Conservation (phyloP, 1,284 basidiomycete species). For the Cryptococcus sp. region DNA sequence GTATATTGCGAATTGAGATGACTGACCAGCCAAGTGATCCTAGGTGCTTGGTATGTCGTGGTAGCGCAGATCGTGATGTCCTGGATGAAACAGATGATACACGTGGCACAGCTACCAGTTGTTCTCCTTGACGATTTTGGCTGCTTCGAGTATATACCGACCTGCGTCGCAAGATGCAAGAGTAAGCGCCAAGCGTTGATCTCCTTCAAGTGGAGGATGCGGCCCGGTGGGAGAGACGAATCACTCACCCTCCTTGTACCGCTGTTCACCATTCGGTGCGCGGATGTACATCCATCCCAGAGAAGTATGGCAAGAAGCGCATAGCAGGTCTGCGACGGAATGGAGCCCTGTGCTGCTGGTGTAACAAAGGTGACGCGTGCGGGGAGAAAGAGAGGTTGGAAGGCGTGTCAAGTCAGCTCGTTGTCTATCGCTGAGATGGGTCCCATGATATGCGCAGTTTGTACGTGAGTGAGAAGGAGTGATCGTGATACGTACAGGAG, state of each 20-base stretch:
- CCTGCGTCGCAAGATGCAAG: slow-evolving; percentile 21
- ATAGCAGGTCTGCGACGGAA: slow-evolving; percentile 50
- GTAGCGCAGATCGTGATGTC: not conserved
- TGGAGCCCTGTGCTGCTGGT: slow-evolving; percentile 49
- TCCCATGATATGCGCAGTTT: too few relatives aligned
- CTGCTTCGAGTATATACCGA: slow-evolving; percentile 50
- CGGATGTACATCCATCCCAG: slow-evolving; percentile 54
- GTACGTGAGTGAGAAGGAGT: not conserved
- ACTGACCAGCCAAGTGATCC: too few relatives aligned
- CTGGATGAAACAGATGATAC: too few relatives aligned
- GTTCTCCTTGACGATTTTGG: slow-evolving; percentile 58
- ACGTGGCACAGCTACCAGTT: slow-evolving; percentile 35
- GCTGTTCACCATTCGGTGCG: slow-evolving; percentile 48
- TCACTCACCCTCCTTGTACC: slow-evolving; percentile 53
- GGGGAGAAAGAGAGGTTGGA: too few relatives aligned
- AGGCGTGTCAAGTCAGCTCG: too few relatives aligned
- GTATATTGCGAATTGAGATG: too few relatives aligned
- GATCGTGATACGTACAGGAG: slow-evolving; percentile 37
- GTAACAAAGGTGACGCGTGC: not conserved
- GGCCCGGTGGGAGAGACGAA: too few relatives aligned
- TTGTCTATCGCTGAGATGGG: too few relatives aligned
- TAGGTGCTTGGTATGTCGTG: too few relatives aligned
- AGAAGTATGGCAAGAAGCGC: slow-evolving; percentile 40
- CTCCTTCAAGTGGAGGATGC: too few relatives aligned
- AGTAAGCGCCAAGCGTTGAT: not conserved